A percentile compares a stretch with the other conserved stretches of the same genome.
phyloP scores from a whole-genome alignment of 352 stramenopile genomes.

The Pythium sukuiense region DNA sequence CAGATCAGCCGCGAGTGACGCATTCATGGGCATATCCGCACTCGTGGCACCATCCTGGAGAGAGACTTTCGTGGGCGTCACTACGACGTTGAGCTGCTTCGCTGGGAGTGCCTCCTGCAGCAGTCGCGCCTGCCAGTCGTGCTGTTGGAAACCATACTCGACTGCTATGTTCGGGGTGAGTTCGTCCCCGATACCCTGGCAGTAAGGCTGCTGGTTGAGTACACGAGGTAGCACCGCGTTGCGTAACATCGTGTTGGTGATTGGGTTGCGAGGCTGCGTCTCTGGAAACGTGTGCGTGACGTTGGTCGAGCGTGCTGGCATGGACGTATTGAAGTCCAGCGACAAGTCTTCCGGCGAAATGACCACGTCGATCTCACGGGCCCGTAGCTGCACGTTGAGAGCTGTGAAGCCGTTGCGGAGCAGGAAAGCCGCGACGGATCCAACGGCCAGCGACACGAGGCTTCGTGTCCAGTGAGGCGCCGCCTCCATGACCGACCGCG shows the following conservation, averaged over 20 bases:
- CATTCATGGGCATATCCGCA: slow-evolving; percentile 11
- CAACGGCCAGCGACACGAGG: not conserved
- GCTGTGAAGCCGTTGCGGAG: not conserved
- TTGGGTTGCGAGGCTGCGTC: slow-evolving; percentile 1
- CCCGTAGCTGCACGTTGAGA: not conserved
- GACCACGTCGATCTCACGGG: not conserved
- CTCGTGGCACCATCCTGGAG: not conserved
- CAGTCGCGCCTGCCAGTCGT: slow-evolving; percentile 7
- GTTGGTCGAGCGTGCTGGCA: not conserved
- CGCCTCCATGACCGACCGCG: not conserved
- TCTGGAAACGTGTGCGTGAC: slow-evolving; percentile 1
- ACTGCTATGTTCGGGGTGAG: not conserved
- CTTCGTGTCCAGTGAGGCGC: not conserved
- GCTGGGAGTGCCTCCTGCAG: not conserved
- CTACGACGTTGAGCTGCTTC: not conserved
- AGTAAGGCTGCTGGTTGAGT: not conserved
- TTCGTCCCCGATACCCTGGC: not conserved
- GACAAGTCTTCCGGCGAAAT: not conserved
- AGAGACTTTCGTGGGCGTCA: not conserved
- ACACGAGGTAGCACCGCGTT: slow-evolving; percentile 2
- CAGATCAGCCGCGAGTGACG: slow-evolving; percentile 6
- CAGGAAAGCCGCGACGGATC: not conserved
- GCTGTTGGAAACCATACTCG: slow-evolving; percentile 5
- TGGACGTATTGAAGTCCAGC: not conserved
- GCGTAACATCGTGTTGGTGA: slow-evolving; percentile 15